Conservation (phyloP, 2,329 filamentous ascomycete genomes). For the Colletotrichum incanum region DNA sequence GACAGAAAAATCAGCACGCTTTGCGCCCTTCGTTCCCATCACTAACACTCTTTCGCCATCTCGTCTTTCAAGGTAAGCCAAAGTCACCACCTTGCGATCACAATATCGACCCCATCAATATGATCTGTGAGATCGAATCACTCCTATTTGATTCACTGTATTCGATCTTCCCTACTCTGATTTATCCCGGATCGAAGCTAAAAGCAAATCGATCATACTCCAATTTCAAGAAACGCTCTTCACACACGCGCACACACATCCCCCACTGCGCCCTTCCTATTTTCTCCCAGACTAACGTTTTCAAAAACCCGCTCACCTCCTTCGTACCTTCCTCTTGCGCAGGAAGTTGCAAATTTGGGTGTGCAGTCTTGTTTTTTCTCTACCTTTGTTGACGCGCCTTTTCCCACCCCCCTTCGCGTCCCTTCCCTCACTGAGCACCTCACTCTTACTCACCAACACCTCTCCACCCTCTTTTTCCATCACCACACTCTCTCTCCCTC, state of each 20-base stretch:
- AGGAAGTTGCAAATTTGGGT: background rate
- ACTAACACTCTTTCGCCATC: conserved; percentile 10
- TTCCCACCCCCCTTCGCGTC: background rate
- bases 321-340: conserved; percentile 25
- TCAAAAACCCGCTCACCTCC: background rate
- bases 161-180: background rate
- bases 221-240: background rate
- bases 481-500: background rate
- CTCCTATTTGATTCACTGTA: background rate
- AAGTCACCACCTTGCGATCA: background rate
- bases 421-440: conserved; percentile 11
- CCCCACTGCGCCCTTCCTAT: background rate
- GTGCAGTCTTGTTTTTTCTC: background rate
- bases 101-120: background rate
- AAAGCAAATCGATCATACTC: background rate
- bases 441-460: conserved; percentile 1
- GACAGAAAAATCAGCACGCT: conserved; percentile 2
- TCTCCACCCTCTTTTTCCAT: conserved; percentile 4
- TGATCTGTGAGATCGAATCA: background rate
- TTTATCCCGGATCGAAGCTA: background rate
- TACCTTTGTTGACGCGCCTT: conserved; percentile 25
- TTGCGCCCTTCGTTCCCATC: conserved; percentile 23
- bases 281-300: background rate
- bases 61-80: conserved; percentile 19
- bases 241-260: too few relatives aligned